Conservation (phyloP, 495 filamentous ascomycete species). For the Beverwykella pulmonaria region DNA sequence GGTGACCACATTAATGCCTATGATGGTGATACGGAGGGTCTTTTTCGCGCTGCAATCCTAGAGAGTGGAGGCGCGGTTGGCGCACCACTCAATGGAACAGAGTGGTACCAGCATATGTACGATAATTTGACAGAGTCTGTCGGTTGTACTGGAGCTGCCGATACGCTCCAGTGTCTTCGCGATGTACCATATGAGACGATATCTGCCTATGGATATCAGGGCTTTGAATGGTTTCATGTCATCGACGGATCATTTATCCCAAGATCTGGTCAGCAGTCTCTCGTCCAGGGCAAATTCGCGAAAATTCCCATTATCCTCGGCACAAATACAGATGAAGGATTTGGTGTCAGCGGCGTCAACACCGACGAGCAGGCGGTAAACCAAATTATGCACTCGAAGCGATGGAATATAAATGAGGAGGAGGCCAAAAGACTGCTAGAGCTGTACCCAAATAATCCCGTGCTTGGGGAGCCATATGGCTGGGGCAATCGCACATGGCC, state of each 20-base stretch:
- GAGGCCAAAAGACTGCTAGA: slow-evolving; percentile 54
- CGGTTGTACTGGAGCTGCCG: slow-evolving; percentile 57
- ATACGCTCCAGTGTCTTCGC: slow-evolving; percentile 66
- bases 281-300: slow-evolving; percentile 37
- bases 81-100: slow-evolving; percentile 52
- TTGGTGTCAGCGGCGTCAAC: slow-evolving; percentile 63
- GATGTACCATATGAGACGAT: slow-evolving; percentile 54
- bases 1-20: slow-evolving; percentile 44
- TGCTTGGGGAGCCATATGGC: slow-evolving; percentile 56
- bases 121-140: slow-evolving; percentile 57
- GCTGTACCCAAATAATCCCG: slow-evolving; percentile 54
- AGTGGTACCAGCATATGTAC: slow-evolving; percentile 64
- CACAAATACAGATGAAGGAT: slow-evolving; percentile 47
- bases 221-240: slow-evolving; percentile 61
- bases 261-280: slow-evolving; percentile 46
- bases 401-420: slow-evolving; percentile 46
- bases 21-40: slow-evolving; percentile 14
- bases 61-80: slow-evolving; percentile 60
- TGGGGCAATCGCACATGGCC: slow-evolving; percentile 64
- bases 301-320: slow-evolving; percentile 27
- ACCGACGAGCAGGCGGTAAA: slow-evolving; percentile 50
- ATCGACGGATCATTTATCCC: slow-evolving; percentile 47
- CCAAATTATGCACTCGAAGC: slow-evolving; percentile 43
- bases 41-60: slow-evolving; percentile 73
- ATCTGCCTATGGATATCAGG: background rate